Evolutionary conservation across 1,284 basidiomycete species (phyloP), one percentile per base, ranked within the genome.

Genomic region (Cerioporus squamosus): DNA sequence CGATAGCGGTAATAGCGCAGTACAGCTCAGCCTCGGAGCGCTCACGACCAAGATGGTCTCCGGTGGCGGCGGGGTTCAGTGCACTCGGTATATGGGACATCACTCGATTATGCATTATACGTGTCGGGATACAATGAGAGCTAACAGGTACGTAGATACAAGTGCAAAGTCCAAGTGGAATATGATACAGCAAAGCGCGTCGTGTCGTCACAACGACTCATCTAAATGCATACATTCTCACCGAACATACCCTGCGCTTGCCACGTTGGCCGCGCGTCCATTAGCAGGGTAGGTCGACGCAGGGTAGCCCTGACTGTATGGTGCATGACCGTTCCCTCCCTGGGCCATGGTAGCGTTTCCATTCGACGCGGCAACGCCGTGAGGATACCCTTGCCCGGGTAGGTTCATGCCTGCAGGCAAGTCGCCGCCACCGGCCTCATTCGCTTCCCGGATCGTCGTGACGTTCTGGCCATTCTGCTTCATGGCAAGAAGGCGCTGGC

Each of bases 401-500:
- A 33, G 33, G 15, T 36, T 36, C 33, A 36, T 36, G 33, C 33
- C 15, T 36, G 33, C 33, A 20, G 36, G 43, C 40, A 29, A 26
- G 29, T 48, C 33, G 6, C 52, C 36, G 40, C 17, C 38, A 20
- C 58, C 58, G 6, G 51, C 51, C 10, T 24, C 51, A 24, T 62
- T 62, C 18, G 54, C 48, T 39, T 61, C 62, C 14, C 40, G 59
- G 39, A 49, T 51, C 3, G 53, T 57, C 0, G 44, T 22, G 15
- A 33, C 20, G 3, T 55, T 50, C 33, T 57, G 55, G 18, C 60
- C 63, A 40, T 39, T 44, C 26, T 60, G 50, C 26, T 49, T 52
- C 57, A 62, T 57, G 20, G 60, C 55, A 29, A 64, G 53, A 9
- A 61, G 52, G 0, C 57, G 59, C 22, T 55, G 36, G 14, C 57